Conservation (phyloP, 139 green algal genomes). For the Parachlorella kessleri region DNA sequence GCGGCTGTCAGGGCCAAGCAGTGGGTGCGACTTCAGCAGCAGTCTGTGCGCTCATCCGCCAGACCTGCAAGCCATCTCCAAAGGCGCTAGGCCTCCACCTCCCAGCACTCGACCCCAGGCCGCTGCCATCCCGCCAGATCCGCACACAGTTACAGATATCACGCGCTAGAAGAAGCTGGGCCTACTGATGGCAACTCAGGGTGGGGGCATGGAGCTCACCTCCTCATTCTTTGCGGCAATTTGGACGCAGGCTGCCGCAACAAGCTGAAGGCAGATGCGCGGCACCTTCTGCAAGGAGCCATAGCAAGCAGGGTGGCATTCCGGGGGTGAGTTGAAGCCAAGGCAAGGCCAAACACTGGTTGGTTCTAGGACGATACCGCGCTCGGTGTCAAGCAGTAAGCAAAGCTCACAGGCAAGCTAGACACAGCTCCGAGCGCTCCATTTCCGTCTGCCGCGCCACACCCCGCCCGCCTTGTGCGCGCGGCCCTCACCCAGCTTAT, state of each 20-base stretch:
- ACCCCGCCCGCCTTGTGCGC: not conserved
- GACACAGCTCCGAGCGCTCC: no score
- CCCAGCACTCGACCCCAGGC: not conserved
- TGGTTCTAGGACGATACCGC: no score
- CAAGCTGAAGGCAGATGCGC: slow-evolving; percentile 57
- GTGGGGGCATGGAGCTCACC: no score
- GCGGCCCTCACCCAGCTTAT: not conserved
- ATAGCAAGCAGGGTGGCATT: no score
- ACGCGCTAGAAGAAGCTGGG: not conserved
- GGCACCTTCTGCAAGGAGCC: slow-evolving; percentile 38
- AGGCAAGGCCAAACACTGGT: no score
- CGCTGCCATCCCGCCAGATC: not conserved
- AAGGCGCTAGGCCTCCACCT: no score
- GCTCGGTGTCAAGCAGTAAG: no score
- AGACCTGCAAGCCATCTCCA: not conserved
- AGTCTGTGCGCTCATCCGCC: not conserved
- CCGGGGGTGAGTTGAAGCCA: no score
- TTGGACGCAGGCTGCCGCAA: slow-evolving; percentile 57
- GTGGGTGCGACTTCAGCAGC: not conserved
- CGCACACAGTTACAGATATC: not conserved
- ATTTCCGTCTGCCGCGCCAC: not conserved
- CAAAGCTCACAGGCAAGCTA: no score
- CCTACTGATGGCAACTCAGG: no score
- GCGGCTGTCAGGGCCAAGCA: not conserved
- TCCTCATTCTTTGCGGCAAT: slow-evolving; percentile 62